Percentiles rank a stretch among this genome's conserved stretches.
Evolutionary conservation across 441 rosid genomes (phyloP).

Genomic region (Codiaeum variegatum): DNA sequence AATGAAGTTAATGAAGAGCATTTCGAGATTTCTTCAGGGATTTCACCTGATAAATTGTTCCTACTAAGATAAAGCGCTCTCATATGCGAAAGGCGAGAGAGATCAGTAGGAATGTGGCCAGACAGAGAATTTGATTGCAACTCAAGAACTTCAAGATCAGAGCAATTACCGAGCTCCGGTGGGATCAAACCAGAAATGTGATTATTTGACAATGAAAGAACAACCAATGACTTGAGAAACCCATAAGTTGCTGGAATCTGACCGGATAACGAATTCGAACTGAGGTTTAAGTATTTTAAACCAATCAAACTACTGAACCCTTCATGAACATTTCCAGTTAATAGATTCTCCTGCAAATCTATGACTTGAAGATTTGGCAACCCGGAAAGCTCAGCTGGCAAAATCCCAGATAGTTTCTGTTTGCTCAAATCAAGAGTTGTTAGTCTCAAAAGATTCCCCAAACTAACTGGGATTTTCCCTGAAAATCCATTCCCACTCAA

Average conservation of each 20-base stretch:
- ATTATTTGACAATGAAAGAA: slow-evolving; percentile 72
- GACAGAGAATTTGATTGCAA: slow-evolving; percentile 54
- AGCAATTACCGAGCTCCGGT: slow-evolving; percentile 77
- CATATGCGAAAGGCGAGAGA: slow-evolving; percentile 53
- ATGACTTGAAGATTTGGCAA: slow-evolving; percentile 81
- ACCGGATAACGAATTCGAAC: slow-evolving; percentile 65
- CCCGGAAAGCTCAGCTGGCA: slow-evolving; percentile 73
- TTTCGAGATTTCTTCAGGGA: slow-evolving; percentile 52
- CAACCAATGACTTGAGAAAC: slow-evolving; percentile 58
- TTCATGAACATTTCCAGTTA: slow-evolving; percentile 75
- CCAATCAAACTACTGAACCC: slow-evolving; percentile 87
- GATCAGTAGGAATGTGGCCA: slow-evolving; percentile 69
- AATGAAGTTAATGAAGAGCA: slow-evolving; percentile 51
- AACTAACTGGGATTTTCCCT: slow-evolving; percentile 57
- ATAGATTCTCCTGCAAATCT: slow-evolving; percentile 75
- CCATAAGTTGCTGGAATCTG: slow-evolving; percentile 70
- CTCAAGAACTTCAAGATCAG: slow-evolving; percentile 76
- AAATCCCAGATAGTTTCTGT: slow-evolving; percentile 71
- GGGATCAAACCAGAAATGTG: slow-evolving; percentile 66
- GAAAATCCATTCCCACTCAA: slow-evolving; percentile 67
- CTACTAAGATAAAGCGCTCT: slow-evolving; percentile 61
- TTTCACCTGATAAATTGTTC: slow-evolving; percentile 69
- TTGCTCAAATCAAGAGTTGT: slow-evolving; percentile 76
- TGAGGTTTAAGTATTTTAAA: slow-evolving; percentile 65
- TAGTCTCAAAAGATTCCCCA: slow-evolving; percentile 69